Percentiles rank a stretch among this genome's conserved stretches.
These are phyloP conservation scores for Psilocybe cubensis DNA, from an alignment of 768 basidiomycete species.

Conservation along the genomic window DNA sequence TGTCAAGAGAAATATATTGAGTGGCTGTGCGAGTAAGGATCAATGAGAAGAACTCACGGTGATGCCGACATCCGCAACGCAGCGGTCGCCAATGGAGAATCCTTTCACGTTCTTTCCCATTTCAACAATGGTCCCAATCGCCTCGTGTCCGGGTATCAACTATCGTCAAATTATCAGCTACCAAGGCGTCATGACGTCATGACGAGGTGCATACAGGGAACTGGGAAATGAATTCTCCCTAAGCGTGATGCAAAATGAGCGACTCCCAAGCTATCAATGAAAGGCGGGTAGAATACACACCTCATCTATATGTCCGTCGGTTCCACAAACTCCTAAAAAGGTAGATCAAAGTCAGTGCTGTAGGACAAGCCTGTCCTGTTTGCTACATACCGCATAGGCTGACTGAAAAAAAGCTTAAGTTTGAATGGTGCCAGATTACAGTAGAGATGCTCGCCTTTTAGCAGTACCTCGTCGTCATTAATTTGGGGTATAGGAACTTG, in stretches of 20 bases:
- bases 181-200: slow-evolving; percentile 39
- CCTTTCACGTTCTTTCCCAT: slow-evolving; percentile 82
- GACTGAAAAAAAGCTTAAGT: slow-evolving; percentile 6
- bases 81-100: slow-evolving; percentile 78
- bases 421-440: not conserved
- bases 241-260: slow-evolving; percentile 5
- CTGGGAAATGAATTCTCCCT: slow-evolving; percentile 66
- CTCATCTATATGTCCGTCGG: slow-evolving; percentile 51
- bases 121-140: slow-evolving; percentile 71
- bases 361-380: slow-evolving; percentile 16
- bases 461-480: slow-evolving; percentile 53
- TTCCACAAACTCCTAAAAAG: slow-evolving; percentile 60
- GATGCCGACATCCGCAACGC: slow-evolving; percentile 74
- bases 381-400: slow-evolving; percentile 14
- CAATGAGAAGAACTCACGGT: slow-evolving; percentile 58
- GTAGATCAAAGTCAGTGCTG: not conserved
- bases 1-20: not conserved
- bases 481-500: slow-evolving; percentile 54
- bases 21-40: slow-evolving; percentile 18
- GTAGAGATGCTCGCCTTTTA: slow-evolving; percentile 50
- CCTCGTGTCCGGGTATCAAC: slow-evolving; percentile 46
- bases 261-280: slow-evolving; percentile 35
- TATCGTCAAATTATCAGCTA: slow-evolving; percentile 45
- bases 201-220: slow-evolving; percentile 49
- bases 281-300: slow-evolving; percentile 37